Evolutionary conservation across 139 green algal genomes (phyloP).

Genomic region (Volvox africanus): DNA sequence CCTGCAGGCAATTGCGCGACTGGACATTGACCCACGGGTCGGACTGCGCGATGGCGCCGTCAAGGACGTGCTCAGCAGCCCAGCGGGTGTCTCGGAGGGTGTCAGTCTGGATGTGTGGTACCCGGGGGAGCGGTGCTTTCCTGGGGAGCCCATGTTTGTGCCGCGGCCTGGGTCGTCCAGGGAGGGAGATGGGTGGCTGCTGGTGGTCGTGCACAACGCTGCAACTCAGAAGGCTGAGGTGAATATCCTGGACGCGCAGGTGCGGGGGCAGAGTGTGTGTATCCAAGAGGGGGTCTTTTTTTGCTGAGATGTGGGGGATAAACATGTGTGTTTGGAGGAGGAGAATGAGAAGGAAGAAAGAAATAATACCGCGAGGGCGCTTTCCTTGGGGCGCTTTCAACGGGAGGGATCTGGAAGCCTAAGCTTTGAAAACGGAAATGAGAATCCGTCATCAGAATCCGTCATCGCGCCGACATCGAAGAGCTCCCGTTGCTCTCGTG

Average conservation of each 20-base stretch:
- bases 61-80: neutral
- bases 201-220: constrained; percentile 74
- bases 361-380: too few species aligned
- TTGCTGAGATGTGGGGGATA: too few species aligned
- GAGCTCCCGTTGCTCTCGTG: too few species aligned
- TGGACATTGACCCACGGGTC: neutral
- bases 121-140: constrained; percentile 63
- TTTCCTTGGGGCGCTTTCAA: too few species aligned
- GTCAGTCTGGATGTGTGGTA: constrained; percentile 49
- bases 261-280: neutral
- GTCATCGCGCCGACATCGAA: too few species aligned
- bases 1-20: neutral
- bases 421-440: too few species aligned
- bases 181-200: constrained; percentile 83
- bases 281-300: neutral
- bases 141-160: constrained; percentile 80
- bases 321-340: too few species aligned
- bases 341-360: too few species aligned
- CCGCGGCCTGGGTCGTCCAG: constrained; percentile 46
- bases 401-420: too few species aligned
- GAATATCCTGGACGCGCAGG: constrained; percentile 68
- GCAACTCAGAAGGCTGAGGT: constrained; percentile 51
- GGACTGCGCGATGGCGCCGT: neutral
- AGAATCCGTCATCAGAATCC: too few species aligned
- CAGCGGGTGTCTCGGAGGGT: neutral